A percentile compares a stretch with the other conserved stretches of the same genome.
Conservation (phyloP, 192 early-diverging fungal genomes). For the Umbelopsis ramanniana region DNA sequence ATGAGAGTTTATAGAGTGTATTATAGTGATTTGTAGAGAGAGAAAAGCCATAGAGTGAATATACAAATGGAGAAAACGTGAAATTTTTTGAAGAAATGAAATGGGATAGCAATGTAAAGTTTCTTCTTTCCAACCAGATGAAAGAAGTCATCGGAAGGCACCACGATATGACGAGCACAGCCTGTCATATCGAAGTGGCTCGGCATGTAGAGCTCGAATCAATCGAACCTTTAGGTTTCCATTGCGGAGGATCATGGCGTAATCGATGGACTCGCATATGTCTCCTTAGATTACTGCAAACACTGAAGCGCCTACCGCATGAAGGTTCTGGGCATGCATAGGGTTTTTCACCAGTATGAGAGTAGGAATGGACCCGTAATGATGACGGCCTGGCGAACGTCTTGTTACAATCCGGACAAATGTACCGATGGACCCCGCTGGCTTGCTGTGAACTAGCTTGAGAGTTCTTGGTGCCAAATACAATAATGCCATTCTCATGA, state of each 20-base stretch:
- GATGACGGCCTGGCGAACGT: constrained; percentile 12
- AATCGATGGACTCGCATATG: constrained; percentile 24
- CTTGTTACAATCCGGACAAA: constrained; percentile 7
- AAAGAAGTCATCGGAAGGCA: too few species aligned
- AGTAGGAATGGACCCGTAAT: constrained; percentile 16
- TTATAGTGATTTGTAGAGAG: constrained; percentile 8
- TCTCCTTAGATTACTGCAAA: constrained; percentile 23
- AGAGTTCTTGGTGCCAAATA: neutral
- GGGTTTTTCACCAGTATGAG: constrained; percentile 13
- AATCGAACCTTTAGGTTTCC: constrained; percentile 23
- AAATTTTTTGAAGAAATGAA: neutral
- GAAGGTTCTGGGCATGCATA: constrained; percentile 14
- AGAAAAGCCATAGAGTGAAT: neutral
- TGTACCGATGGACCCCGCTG: neutral
- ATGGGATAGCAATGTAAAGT: neutral
- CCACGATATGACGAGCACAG: constrained; percentile 2
- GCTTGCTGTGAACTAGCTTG: neutral
- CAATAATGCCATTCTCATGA: neutral
- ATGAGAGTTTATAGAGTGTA: constrained; percentile 17
- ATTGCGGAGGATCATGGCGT: constrained; percentile 21
- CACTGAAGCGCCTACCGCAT: constrained; percentile 16
- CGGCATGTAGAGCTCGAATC: constrained; percentile 11
- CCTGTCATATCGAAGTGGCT: constrained; percentile 19
- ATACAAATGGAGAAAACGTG: neutral
- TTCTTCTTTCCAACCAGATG: too few species aligned